phyloP scores from a whole-genome alignment of 352 stramenopile genomes.

The Globisporangium rhizosaccharum region DNA sequence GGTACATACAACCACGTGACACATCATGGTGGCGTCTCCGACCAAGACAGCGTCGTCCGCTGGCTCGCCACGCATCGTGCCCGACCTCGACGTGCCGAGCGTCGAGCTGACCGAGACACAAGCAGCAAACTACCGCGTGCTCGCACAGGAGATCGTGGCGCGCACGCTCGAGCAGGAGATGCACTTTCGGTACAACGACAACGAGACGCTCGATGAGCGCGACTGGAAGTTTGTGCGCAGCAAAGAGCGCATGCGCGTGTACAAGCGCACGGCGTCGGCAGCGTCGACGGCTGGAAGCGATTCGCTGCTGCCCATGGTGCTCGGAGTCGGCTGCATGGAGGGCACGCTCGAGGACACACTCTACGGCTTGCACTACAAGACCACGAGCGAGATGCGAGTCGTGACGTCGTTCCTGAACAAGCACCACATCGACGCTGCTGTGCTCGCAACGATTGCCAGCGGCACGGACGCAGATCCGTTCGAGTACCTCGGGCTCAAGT shows the following conservation, averaged over 20 bases:
- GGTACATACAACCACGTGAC: neutral
- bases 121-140: conserved; percentile 20
- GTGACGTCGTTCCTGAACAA: conserved; percentile 35
- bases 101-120: conserved; percentile 26
- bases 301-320: conserved; percentile 29
- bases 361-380: conserved; percentile 48
- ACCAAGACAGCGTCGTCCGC: neutral
- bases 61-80: neutral
- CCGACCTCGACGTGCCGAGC: neutral
- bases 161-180: conserved; percentile 45
- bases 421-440: conserved; percentile 26
- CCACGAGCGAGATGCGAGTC: conserved; percentile 38
- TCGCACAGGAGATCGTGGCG: conserved; percentile 34
- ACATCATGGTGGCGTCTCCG: neutral
- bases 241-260: conserved; percentile 30
- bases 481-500: conserved; percentile 46
- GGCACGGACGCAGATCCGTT: conserved; percentile 35
- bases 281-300: neutral
- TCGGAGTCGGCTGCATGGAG: conserved; percentile 30
- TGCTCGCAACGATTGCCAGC: conserved; percentile 35
- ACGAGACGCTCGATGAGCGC: conserved; percentile 14
- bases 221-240: conserved; percentile 30
- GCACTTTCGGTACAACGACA: conserved; percentile 15
- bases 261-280: conserved; percentile 20
- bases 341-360: conserved; percentile 39